Evolutionary conservation across 192 early-diverging fungal genomes (phyloP), one percentile per base, ranked within the genome.

Genomic region (Gamsiella multidivaricata): DNA sequence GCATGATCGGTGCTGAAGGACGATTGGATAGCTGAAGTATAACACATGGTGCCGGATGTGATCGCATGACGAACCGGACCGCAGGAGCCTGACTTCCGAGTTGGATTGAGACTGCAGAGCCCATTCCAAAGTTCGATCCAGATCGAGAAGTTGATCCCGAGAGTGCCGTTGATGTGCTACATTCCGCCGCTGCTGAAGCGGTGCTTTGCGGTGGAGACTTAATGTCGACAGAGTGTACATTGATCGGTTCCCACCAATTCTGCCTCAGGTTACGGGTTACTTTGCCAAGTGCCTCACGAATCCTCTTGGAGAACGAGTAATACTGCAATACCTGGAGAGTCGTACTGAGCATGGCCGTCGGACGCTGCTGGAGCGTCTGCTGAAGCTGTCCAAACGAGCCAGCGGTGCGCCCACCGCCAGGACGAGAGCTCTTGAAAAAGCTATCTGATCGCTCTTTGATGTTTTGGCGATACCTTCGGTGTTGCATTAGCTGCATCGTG

Each of bases 361-460:
- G 74, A 5, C 74, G 59, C 31, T 69, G 74, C 36, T 66, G 50
- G 31, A 78, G 53, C 50, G 66, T 57, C 25, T 69, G 65, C 20
- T 78, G 74, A 29, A 78, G 62, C 22, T 78, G 74, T 55, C 74
- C 65, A 58, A 64, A 78, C 43, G 66, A 53, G 1, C 65, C 74
- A 25, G 74, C 60, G 0, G 46, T 32, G 9, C 74, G 65, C 7
- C 74, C 74, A 15, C 65, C 63, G 7, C 74, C 74, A 26, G 74
- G 74, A 9, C 74, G 59, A 0, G 74, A 78, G 43, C 74, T 64
- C 60, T 78, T 78, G 52, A 78, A 78, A 22, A 78, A 78, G 12
- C 65, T 68, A 33, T 78, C 74, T 6, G 61, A 32, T 8, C 74
- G 41, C 47, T 78, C 74, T 47, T 69, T 78, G 54, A 69, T 78